Conservation (phyloP, 2,329 filamentous ascomycete species). For the Magnaporthales sp. region DNA sequence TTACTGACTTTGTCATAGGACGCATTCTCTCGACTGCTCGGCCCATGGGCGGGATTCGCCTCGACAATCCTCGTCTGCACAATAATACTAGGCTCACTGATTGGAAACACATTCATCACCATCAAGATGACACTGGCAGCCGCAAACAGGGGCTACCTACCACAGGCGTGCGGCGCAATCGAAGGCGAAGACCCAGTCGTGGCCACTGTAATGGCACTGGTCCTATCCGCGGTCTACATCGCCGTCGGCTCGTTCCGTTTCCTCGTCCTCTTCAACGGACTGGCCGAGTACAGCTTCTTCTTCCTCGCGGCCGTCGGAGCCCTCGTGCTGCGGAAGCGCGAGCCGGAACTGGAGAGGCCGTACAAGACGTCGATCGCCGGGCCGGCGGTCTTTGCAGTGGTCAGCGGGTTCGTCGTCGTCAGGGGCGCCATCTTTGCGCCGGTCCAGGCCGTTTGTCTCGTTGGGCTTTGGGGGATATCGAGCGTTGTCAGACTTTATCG, state of each 20-base stretch:
- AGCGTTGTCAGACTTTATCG: neutral
- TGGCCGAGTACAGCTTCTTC: constrained; percentile 56
- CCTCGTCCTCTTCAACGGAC: constrained; percentile 50
- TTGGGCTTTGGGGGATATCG: constrained; percentile 35
- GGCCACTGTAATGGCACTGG: constrained; percentile 38
- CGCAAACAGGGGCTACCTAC: constrained; percentile 42
- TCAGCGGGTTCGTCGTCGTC: constrained; percentile 51
- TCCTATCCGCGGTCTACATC: constrained; percentile 48
- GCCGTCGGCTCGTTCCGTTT: constrained; percentile 50
- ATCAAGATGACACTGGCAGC: constrained; percentile 54
- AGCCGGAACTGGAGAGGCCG: constrained; percentile 44
- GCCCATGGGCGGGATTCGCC: constrained; percentile 40
- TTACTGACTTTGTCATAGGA: too few species aligned
- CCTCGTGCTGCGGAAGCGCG: constrained; percentile 44
- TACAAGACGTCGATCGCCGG: constrained; percentile 45
- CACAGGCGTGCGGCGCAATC: constrained; percentile 32
- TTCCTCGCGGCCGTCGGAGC: constrained; percentile 53
- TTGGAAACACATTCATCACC: constrained; percentile 54
- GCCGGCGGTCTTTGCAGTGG: constrained; percentile 43
- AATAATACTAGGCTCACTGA: constrained; percentile 52
- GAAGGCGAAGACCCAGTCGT: constrained; percentile 45
- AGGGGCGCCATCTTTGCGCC: constrained; percentile 52
- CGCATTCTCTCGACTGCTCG: constrained; percentile 45
- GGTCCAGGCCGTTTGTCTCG: constrained; percentile 40
- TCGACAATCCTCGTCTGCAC: constrained; percentile 49